A percentile compares a stretch with the other conserved stretches of the same genome.
These are phyloP conservation scores for Camelina sativa DNA, from an alignment of 345 rosid genomes.

Conservation along the genomic window DNA sequence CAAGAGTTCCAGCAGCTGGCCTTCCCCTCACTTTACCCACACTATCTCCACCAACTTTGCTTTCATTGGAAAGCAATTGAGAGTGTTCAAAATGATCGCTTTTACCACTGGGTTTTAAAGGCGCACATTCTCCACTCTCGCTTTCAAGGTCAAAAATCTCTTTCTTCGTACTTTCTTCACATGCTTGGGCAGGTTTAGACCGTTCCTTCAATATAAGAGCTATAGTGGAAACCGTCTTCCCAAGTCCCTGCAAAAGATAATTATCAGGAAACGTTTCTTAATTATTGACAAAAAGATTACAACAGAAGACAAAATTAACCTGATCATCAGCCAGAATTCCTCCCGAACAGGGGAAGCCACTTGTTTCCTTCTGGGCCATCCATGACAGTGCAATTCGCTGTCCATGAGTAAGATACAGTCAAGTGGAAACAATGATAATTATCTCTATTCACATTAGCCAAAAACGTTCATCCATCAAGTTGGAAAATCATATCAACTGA, in stretches of 20 bases:
- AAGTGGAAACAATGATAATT: background rate
- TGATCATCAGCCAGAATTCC: constrained; percentile 99
- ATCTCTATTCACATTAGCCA: constrained; percentile 11
- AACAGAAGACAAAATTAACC: constrained; percentile 48
- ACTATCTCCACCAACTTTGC: constrained; percentile 33
- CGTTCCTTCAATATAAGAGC: constrained; percentile 93
- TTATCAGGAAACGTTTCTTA: constrained; percentile 13
- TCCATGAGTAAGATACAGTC: constrained; percentile 32
- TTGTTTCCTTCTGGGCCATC: constrained; percentile 91
- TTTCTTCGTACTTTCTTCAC: constrained; percentile 46
- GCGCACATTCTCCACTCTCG: constrained; percentile 64
- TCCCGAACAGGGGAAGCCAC: constrained; percentile 69
- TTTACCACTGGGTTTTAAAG: constrained; percentile 36
- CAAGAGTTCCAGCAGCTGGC: constrained; percentile 94
- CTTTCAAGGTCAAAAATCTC: constrained; percentile 77
- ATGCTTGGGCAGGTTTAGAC: constrained; percentile 52
- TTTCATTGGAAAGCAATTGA: constrained; percentile 38
- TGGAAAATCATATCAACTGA: constrained; percentile 14
- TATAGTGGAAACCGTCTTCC: constrained; percentile 92
- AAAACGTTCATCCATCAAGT: constrained; percentile 18
- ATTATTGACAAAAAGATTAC: constrained; percentile 16
- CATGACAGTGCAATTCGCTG: constrained; percentile 97
- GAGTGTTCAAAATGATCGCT: constrained; percentile 41
- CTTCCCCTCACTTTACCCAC: constrained; percentile 60
- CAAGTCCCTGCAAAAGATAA: constrained; percentile 74